These are phyloP conservation scores for Umbilicaria muhlenbergii DNA, from an alignment of 495 filamentous ascomycete species.

Conservation along the genomic window DNA sequence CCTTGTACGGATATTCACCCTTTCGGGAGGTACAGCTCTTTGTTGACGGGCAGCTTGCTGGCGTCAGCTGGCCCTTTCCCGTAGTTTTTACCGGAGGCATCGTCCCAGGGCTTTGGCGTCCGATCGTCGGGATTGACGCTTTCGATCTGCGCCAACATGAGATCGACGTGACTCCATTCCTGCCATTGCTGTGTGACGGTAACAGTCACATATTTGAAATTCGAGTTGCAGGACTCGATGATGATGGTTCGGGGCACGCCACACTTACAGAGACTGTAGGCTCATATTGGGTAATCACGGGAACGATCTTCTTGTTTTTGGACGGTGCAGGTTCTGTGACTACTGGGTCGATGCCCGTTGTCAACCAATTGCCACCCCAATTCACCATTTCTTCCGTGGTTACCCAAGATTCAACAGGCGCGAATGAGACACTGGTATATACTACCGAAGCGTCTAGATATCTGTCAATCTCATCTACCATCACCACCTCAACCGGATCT, in stretches of 20 bases:
- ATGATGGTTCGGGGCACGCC: conserved; percentile 27
- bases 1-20: conserved; percentile 55
- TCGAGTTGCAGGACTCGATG: conserved; percentile 45
- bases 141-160: conserved; percentile 73
- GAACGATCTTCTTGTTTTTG: conserved; percentile 66
- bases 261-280: conserved; percentile 43
- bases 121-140: conserved; percentile 71
- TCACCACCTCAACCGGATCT: conserved; percentile 27
- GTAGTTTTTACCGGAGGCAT: conserved; percentile 83
- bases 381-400: conserved; percentile 26
- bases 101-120: conserved; percentile 66
- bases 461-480: conserved; percentile 35
- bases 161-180: conserved; percentile 70
- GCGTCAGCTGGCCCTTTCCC: conserved; percentile 74
- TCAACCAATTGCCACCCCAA: conserved; percentile 23
- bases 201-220: conserved; percentile 55
- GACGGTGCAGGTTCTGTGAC: conserved; percentile 34
- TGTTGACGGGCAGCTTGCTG: conserved; percentile 61
- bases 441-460: conserved; percentile 38
- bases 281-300: conserved; percentile 70
- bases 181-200: conserved; percentile 53
- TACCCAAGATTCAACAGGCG: conserved; percentile 29
- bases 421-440: conserved; percentile 47
- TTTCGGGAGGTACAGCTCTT: conserved; percentile 73
- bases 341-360: conserved; percentile 24